These are phyloP conservation scores for Ailanthus altissimus DNA, from an alignment of 345 rosid genomes.

Conservation along the genomic window DNA sequence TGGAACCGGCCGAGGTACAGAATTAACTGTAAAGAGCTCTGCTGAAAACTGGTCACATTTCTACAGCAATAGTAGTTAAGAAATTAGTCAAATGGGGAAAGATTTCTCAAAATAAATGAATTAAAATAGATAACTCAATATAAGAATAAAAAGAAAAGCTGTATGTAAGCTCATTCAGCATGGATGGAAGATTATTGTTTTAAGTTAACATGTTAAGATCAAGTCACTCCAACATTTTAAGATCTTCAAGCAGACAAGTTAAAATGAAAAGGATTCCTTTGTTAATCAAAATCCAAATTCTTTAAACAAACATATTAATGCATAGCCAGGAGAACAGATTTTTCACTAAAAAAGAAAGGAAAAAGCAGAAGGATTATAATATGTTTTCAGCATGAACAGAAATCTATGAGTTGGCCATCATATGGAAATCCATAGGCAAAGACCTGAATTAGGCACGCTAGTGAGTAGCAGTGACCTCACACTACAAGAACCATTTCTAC, in stretches of 20 bases:
- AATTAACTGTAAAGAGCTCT: conserved; percentile 53
- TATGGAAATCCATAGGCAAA: background rate
- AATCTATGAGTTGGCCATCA: background rate
- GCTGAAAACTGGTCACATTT: conserved; percentile 93
- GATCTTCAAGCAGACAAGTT: background rate
- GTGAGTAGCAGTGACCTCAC: background rate
- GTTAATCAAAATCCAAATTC: background rate
- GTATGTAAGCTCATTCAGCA: background rate
- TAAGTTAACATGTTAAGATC: background rate
- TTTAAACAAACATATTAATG: background rate
- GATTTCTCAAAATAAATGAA: background rate
- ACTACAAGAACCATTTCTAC: background rate
- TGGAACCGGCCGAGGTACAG: conserved; percentile 63
- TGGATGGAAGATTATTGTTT: background rate
- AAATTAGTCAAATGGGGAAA: conserved; percentile 1
- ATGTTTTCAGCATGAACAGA: background rate
- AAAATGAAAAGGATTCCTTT: background rate
- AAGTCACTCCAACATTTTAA: background rate
- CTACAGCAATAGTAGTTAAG: conserved; percentile 39
- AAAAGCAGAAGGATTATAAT: background rate
- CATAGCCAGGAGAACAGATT: background rate
- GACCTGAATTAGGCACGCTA: background rate
- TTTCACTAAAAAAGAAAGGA: background rate
- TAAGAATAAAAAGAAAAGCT: background rate
- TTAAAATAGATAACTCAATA: background rate